A percentile compares a stretch with the other conserved stretches of the same genome.
These are phyloP conservation scores for Leccinum fuscescens DNA, from an alignment of 1,284 basidiomycete genomes.

Conservation along the genomic window DNA sequence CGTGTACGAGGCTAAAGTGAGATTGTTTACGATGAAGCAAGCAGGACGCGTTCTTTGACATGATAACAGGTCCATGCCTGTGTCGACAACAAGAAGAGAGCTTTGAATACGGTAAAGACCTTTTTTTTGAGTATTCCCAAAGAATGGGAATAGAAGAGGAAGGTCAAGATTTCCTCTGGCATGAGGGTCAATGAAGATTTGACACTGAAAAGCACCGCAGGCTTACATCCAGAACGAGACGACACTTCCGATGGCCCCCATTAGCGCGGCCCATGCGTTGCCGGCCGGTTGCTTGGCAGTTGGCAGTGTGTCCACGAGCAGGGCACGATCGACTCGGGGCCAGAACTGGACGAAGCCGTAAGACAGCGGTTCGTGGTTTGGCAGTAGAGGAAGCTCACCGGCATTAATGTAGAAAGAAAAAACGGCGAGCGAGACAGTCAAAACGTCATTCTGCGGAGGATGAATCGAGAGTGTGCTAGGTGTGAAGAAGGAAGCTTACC, in stretches of 20 bases:
- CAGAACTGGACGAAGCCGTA: constrained; percentile 49
- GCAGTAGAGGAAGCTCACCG: constrained; percentile 40
- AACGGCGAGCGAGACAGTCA: constrained; percentile 80
- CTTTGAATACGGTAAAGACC: constrained; percentile 63
- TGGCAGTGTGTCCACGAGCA: constrained; percentile 72
- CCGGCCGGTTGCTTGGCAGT: constrained; percentile 77
- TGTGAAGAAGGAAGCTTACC: constrained; percentile 27
- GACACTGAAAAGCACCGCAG: background rate
- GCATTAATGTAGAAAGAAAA: constrained; percentile 89
- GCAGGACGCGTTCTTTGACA: constrained; percentile 78
- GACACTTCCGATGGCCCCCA: constrained; percentile 81
- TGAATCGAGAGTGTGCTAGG: background rate
- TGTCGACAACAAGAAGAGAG: constrained; percentile 48
- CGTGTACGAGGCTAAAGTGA: constrained; percentile 3
- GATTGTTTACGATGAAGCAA: constrained; percentile 41
- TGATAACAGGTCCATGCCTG: constrained; percentile 61
- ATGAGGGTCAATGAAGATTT: background rate
- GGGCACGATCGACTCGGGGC: constrained; percentile 73
- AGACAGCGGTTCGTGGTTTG: background rate
- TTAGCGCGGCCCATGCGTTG: constrained; percentile 93
- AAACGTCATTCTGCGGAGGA: constrained; percentile 49
- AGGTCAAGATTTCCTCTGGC: constrained; percentile 73
- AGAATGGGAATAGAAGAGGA: constrained; percentile 58
- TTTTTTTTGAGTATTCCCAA: constrained; percentile 83
- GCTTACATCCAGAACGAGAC: constrained; percentile 84